Percentiles rank a stretch among this genome's conserved stretches.
Evolutionary conservation across 176 grass and related monocot species (phyloP).

Genomic region (Musa acuminata): DNA sequence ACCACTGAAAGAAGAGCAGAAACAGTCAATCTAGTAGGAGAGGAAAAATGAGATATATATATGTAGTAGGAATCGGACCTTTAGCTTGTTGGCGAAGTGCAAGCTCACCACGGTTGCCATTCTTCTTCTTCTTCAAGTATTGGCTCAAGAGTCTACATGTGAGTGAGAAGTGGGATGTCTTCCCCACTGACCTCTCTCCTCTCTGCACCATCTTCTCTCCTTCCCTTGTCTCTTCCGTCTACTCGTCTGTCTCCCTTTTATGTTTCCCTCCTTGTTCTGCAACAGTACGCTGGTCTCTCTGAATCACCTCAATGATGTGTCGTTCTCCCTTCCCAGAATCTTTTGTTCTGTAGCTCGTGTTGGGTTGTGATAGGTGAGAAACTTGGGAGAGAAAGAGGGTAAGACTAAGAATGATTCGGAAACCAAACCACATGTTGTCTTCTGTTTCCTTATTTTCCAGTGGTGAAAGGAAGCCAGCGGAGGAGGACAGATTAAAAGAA

Average conservation of each 20-base stretch:
- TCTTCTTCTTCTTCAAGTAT: conserved; percentile 56
- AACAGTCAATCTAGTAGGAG: too few relatives aligned
- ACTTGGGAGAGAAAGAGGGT: too few relatives aligned
- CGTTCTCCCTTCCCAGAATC: too few relatives aligned
- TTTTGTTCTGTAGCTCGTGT: too few relatives aligned
- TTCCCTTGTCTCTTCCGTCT: background rate
- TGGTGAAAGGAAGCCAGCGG: too few relatives aligned
- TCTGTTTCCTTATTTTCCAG: too few relatives aligned
- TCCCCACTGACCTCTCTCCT: background rate
- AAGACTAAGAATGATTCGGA: too few relatives aligned
- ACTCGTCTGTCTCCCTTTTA: background rate
- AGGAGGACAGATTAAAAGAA: too few relatives aligned
- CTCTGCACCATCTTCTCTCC: background rate
- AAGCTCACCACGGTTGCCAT: conserved; percentile 16
- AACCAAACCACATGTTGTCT: too few relatives aligned
- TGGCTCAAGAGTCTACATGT: conserved; percentile 31
- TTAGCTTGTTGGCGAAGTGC: background rate
- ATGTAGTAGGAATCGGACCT: background rate
- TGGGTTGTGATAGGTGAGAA: too few relatives aligned
- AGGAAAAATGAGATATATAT: background rate
- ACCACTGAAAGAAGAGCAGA: background rate
- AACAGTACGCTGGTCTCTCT: too few relatives aligned
- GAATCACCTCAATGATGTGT: too few relatives aligned
- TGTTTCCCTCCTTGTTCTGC: background rate
- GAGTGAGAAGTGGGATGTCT: background rate